Base-by-base conservation (phyloP, 179 eudicot species). In the Nepenthes alata region DNA sequence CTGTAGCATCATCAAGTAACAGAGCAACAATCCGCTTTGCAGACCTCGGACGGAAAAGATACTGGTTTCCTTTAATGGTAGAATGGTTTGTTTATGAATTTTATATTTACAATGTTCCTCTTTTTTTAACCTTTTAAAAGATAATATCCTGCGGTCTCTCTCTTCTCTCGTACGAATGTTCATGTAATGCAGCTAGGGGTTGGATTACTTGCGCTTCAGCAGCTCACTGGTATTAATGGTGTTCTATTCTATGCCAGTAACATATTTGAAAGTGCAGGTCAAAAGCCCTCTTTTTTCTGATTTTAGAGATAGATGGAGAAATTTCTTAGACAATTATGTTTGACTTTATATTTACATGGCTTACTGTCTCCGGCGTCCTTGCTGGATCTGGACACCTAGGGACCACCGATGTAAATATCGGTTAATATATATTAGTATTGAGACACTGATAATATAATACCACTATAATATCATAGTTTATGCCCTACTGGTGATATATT, bases 11-110 rank as follows among this genome's bases (percentile, higher is more conserved):
- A 58, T 60, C 89, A 38, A 77, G 75, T 71, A 78, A 83, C 65
- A 76, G 72, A 67, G 63, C 83, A 45, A 72, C 94, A 13, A 77
- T 91, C 53, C 77, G 84, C 45, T 66, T 91, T 58, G 58, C 83
- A 37, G 85, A 78, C 65, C 82, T 91, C 56, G 76, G 70, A 75
- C 67, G 75, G 52, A 82, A 64, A 75, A 68, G 89, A 63, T 88
- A 88, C 58, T 84, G 91, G 91, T 84, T 80, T 71, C 96, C 97
- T 55, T 81, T 91, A 77, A 81, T 83, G 97, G 97, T 91, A 85
- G 37, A 66, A 49, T 59, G 39, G 59, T 72, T 75, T 71, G 50
- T 66, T 75, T 69, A 38, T 7, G 16, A 34, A 58, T 61, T 12
- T 4, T 3, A 53, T 53, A 2, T 34, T 25, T 25, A 9, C 25